Evolutionary conservation across 2,329 filamentous ascomycete genomes (phyloP).

Genomic region (Pestalotiopsis sp.): DNA sequence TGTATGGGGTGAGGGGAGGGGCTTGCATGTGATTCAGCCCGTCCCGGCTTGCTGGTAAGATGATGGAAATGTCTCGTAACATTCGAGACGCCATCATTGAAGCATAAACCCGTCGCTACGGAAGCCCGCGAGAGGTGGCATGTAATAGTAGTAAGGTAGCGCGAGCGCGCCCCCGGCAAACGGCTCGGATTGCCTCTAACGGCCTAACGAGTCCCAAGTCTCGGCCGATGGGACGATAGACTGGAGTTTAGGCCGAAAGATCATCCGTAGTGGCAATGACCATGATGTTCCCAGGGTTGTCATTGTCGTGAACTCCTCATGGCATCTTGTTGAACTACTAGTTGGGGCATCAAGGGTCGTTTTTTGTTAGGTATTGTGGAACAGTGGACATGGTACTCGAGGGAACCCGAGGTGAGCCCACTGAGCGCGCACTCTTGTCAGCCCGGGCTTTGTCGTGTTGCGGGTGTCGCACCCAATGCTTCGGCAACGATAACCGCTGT

Average conservation of each 20-base stretch:
- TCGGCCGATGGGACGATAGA: neutral
- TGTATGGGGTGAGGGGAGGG: neutral
- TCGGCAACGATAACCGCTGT: neutral
- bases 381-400: neutral
- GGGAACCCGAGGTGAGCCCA: neutral
- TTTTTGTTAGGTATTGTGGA: neutral
- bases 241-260: neutral
- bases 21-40: neutral
- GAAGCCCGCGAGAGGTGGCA: neutral
- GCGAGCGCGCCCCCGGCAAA: neutral
- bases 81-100: slow-evolving; percentile 1
- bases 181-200: neutral
- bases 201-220: neutral
- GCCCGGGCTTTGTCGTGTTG: neutral
- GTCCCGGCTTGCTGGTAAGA: neutral
- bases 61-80: neutral
- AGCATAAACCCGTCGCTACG: neutral
- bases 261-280: neutral
- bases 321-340: neutral
- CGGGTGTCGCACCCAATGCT: neutral
- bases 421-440: neutral
- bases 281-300: neutral
- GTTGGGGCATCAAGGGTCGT: neutral
- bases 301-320: neutral
- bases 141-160: neutral